Conservation (phyloP, 805 yeast species). For the Sungouiella blattae region DNA sequence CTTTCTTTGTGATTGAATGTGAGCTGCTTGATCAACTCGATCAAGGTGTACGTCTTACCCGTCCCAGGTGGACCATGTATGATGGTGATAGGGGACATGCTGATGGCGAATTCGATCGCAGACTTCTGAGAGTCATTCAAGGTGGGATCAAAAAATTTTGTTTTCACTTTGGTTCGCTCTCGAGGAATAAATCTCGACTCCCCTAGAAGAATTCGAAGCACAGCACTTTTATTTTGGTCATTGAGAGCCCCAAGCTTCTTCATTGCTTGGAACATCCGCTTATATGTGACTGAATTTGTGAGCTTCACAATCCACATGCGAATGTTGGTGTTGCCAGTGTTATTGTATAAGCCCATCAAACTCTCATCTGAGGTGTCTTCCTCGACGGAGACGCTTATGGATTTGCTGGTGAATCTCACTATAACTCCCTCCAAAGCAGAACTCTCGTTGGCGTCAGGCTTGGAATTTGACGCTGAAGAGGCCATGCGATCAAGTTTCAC, state of each 20-base stretch:
- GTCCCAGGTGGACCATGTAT: slow-evolving; percentile 85
- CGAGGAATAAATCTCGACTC: slow-evolving; percentile 33
- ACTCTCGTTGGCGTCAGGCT: slow-evolving; percentile 16
- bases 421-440: slow-evolving; percentile 61
- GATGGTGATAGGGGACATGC: slow-evolving; percentile 50
- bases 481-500: slow-evolving; percentile 56
- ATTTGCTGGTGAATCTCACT: slow-evolving; percentile 44
- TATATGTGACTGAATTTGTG: slow-evolving; percentile 67
- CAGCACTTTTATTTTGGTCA: slow-evolving; percentile 23
- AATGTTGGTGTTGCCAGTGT: slow-evolving; percentile 30
- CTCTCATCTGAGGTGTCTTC: slow-evolving; percentile 46
- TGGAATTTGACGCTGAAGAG: slow-evolving; percentile 10
- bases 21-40: slow-evolving; percentile 77
- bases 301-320: slow-evolving; percentile 68
- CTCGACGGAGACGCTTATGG: slow-evolving; percentile 59
- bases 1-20: slow-evolving; percentile 42
- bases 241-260: slow-evolving; percentile 55
- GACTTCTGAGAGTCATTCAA: slow-evolving; percentile 68
- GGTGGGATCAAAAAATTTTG: slow-evolving; percentile 38
- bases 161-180: slow-evolving; percentile 1
- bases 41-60: slow-evolving; percentile 77
- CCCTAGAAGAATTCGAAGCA: slow-evolving; percentile 48
- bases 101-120: slow-evolving; percentile 67
- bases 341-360: slow-evolving; percentile 44
- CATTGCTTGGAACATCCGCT: slow-evolving; percentile 76